A percentile compares a stretch with the other conserved stretches of the same genome.
phyloP scores from a whole-genome alignment of 441 rosid species.

The Euphorbia schlechtendalii region DNA sequence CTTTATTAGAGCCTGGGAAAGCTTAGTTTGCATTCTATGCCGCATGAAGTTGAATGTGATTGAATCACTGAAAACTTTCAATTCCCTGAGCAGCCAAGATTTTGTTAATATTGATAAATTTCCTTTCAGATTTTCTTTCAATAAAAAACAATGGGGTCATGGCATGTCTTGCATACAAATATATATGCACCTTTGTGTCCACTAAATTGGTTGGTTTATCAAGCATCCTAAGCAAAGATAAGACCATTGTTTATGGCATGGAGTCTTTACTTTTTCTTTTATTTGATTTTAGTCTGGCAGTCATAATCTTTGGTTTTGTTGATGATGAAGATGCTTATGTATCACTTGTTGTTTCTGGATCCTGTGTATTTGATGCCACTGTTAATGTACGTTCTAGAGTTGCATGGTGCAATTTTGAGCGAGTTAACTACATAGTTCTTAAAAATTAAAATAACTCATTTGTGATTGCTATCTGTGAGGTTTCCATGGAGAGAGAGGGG shows the following conservation, averaged over 20 bases:
- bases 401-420: neutral
- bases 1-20: neutral
- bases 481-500: no score
- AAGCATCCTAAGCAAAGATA: neutral
- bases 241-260: neutral
- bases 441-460: neutral
- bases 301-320: neutral
- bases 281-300: neutral
- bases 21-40: neutral
- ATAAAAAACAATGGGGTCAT: neutral
- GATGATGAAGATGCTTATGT: neutral
- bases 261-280: neutral
- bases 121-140: neutral
- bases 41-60: neutral
- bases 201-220: neutral
- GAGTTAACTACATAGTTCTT: neutral
- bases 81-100: neutral
- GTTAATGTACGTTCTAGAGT: neutral
- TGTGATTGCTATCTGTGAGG: neutral
- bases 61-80: neutral
- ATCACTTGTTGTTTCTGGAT: neutral
- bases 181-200: neutral
- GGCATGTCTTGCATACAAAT: no score
- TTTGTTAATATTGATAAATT: neutral
- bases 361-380: no score